These are phyloP conservation scores for Lactifluus volemus DNA, from an alignment of 768 basidiomycete genomes.

Conservation along the genomic window DNA sequence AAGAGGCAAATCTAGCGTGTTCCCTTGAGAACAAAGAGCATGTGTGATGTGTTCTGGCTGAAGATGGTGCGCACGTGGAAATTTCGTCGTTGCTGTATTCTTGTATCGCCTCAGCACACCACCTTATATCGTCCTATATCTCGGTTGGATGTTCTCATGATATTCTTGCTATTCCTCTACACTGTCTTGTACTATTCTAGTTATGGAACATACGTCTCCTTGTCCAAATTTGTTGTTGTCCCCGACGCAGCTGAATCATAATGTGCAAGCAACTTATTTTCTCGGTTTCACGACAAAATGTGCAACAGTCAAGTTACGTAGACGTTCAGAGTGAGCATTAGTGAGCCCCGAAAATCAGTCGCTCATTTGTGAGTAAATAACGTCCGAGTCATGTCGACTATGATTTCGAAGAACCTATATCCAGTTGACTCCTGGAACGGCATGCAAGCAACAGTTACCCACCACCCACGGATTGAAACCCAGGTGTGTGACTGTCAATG, in stretches of 20 bases:
- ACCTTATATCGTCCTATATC: not conserved
- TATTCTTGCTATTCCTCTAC: not conserved
- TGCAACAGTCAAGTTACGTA: no score
- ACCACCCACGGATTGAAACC: no score
- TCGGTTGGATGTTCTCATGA: not conserved
- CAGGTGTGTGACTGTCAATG: no score
- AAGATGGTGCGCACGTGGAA: slow-evolving; percentile 15
- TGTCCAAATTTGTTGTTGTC: not conserved
- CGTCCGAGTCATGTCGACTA: no score
- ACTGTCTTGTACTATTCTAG: not conserved
- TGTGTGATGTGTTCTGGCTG: slow-evolving; percentile 88
- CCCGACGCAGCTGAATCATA: no score
- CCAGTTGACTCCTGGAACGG: no score
- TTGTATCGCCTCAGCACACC: not conserved
- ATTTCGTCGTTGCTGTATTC: not conserved
- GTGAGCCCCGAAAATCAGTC: no score
- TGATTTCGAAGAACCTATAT: no score
- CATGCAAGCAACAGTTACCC: no score
- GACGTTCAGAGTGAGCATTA: no score
- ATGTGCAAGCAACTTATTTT: no score
- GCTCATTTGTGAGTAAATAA: no score
- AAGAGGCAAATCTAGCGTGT: slow-evolving; percentile 74
- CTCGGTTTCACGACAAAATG: not conserved
- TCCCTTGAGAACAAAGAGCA: slow-evolving; percentile 88
- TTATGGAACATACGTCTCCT: not conserved